Evolutionary conservation across 2,329 filamentous ascomycete species (phyloP), one percentile per base, ranked within the genome.

Genomic region (Fusarium begoniae): DNA sequence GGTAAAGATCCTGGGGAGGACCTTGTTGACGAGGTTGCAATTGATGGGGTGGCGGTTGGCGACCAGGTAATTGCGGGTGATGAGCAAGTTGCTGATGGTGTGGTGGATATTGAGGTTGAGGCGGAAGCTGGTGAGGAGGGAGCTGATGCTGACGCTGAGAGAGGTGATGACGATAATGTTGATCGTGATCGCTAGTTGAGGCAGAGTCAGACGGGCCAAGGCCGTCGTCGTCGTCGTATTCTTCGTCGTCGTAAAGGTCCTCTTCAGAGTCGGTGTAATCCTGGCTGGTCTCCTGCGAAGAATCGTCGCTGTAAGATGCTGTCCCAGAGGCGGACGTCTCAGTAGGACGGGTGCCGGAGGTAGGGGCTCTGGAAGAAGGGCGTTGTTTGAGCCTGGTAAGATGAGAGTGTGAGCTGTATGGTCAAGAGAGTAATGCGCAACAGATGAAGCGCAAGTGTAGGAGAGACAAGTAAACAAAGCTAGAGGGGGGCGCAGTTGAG

Each of bases 131-230:
- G 35, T 77, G 79, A 48, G 66, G 75, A 75, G 69, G 80, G 77
- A 75, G 81, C 81, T 73, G 81, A 65, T 73, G 81, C 63, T 69
- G 81, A 77, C 71, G 81, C 38, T 75, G 79, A 50, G 74, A 71
- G 78, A 77, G 38, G 81, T 82, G 77, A 80, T 83, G 72, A 80
- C 48, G 61, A 35, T 68, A 75, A 40, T 66, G 71, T n/a, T 64
- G 73, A 18, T 69, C 70, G 59, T 74, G 72, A 22, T 71, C 63
- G 53, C 66, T 73, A 14, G 69, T 72, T 38, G 90, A 91, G 24
- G 89, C 89, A 13, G 90, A 91, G 78, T 91, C 90, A 40, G 86
- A 87, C 20, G 89, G 89, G 6, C 88, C 86, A 72, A 90, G 77
- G 41, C 88, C 88, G 78, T 86, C 86, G 71, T 84, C 83, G 63